A percentile compares a stretch with the other conserved stretches of the same genome.
phyloP scores from a whole-genome alignment of 371 early-diverging fungal species.

The Mortierella sp. region DNA sequence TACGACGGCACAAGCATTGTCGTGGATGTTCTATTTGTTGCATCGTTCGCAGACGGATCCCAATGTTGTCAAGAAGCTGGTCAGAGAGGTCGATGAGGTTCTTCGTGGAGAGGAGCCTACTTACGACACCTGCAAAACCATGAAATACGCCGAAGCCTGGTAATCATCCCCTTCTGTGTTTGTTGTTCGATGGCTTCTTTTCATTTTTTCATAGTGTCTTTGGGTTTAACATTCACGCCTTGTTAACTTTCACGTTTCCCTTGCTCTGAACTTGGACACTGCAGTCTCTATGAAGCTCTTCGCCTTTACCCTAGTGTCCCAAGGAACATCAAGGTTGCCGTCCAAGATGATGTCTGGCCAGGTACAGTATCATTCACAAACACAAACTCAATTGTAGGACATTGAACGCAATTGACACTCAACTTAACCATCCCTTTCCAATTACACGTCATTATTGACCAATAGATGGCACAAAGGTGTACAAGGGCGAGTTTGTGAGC shows the following conservation, averaged over 20 bases:
- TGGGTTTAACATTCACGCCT: too few relatives aligned
- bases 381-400: neutral
- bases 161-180: conserved; percentile 27
- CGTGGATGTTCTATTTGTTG: conserved; percentile 50
- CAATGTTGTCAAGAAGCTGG: conserved; percentile 55
- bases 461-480: conserved; percentile 71
- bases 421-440: neutral
- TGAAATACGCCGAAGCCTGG: conserved; percentile 70
- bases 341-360: conserved; percentile 79
- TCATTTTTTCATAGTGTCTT: neutral
- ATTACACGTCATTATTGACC: neutral
- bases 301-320: conserved; percentile 84
- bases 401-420: neutral
- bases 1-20: conserved; percentile 65
- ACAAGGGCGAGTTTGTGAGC: conserved; percentile 66
- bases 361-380: conserved; percentile 3
- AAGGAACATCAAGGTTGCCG: conserved; percentile 75
- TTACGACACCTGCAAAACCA: conserved; percentile 63
- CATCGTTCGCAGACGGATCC: conserved; percentile 39
- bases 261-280: neutral
- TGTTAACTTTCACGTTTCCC: neutral
- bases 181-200: neutral
- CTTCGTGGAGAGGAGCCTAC: conserved; percentile 36
- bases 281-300: conserved; percentile 72
- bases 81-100: conserved; percentile 67